Conservation (phyloP, 108 stramenopile species). For the Skeletonema grethae region DNA sequence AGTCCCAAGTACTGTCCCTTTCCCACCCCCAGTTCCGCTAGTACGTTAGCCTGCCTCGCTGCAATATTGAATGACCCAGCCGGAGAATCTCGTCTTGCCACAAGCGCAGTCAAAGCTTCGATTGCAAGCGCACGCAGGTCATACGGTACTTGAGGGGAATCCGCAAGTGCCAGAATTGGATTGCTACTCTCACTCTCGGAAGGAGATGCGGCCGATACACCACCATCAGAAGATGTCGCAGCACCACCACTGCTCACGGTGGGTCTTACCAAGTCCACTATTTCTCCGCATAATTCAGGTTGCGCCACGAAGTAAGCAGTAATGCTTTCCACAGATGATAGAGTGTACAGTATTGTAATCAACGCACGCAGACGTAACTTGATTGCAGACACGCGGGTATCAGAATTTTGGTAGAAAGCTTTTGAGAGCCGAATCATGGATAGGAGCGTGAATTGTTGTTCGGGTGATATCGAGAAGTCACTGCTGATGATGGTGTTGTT, state of each 20-base stretch:
- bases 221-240: conserved; percentile 42
- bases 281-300: conserved; percentile 87
- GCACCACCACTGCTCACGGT: conserved; percentile 55
- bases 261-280: conserved; percentile 86
- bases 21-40: conserved; percentile 91
- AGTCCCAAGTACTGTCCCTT: conserved; percentile 91
- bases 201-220: conserved; percentile 2
- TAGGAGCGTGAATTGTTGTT: conserved; percentile 77
- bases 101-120: conserved; percentile 86
- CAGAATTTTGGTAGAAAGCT: conserved; percentile 63
- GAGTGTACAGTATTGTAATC: conserved; percentile 70
- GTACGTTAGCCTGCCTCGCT: conserved; percentile 82
- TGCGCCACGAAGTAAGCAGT: conserved; percentile 88
- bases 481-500: background rate
- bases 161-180: conserved; percentile 53
- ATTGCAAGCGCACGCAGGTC: conserved; percentile 76
- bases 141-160: conserved; percentile 72
- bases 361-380: conserved; percentile 77
- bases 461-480: conserved; percentile 48
- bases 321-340: conserved; percentile 79
- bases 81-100: conserved; percentile 71
- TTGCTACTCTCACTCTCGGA: conserved; percentile 8
- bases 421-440: conserved; percentile 73
- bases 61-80: conserved; percentile 58
- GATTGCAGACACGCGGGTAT: conserved; percentile 64